Conservation (phyloP, 2,329 filamentous ascomycete species). For the Clarireedia hainanense region DNA sequence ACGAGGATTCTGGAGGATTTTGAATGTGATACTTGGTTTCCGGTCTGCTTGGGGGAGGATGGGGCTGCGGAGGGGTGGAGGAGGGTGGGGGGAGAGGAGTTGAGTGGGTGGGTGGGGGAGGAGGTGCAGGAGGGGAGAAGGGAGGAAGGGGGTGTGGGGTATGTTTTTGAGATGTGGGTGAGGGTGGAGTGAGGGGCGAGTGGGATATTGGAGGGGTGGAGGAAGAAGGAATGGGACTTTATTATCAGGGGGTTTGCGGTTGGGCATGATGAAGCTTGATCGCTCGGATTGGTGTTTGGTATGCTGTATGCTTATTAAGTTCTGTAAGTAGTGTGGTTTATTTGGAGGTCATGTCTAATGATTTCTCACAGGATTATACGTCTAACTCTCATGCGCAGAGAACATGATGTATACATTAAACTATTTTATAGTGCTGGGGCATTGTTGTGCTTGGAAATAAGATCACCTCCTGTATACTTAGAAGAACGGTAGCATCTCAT, state of each 20-base stretch:
- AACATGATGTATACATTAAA: too few species aligned
- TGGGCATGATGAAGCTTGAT: background rate
- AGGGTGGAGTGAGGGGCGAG: constrained; percentile 27
- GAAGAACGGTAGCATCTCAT: too few species aligned
- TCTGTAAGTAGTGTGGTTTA: too few species aligned
- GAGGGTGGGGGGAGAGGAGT: constrained; percentile 40
- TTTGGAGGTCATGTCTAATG: too few species aligned
- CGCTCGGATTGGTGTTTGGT: too few species aligned
- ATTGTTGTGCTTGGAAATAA: too few species aligned
- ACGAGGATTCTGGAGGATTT: constrained; percentile 63
- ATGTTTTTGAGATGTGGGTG: constrained; percentile 71
- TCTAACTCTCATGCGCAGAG: too few species aligned
- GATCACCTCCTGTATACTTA: too few species aligned
- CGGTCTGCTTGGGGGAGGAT: constrained; percentile 41
- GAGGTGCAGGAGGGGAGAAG: constrained; percentile 46
- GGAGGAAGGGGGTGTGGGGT: constrained; percentile 56
- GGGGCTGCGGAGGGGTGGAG: constrained; percentile 41
- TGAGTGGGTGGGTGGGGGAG: constrained; percentile 61
- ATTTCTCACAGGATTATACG: too few species aligned
- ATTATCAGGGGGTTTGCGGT: background rate
- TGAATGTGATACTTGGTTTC: constrained; percentile 71
- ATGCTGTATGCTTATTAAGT: too few species aligned
- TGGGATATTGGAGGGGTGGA: background rate
- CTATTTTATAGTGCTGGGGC: too few species aligned
- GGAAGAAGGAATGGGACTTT: background rate